Evolutionary conservation across 2,329 filamentous ascomycete genomes (phyloP).

Genomic region (Colletotrichum higginsianum): DNA sequence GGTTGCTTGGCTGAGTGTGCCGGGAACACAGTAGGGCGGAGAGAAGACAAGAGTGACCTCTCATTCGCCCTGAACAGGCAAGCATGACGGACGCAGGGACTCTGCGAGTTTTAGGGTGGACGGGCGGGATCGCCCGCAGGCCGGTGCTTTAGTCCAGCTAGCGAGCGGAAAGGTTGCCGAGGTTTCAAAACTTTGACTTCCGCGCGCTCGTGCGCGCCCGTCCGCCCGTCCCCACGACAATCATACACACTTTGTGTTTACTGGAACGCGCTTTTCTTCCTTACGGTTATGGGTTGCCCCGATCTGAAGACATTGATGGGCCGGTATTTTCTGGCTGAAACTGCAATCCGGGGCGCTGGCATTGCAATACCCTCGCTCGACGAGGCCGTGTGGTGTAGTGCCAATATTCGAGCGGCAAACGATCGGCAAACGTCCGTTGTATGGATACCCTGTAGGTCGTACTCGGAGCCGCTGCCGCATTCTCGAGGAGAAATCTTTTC

Average conservation of each 20-base stretch:
- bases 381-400: not conserved
- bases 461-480: conserved; percentile 4
- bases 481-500: not conserved
- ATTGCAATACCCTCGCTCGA: conserved; percentile 6
- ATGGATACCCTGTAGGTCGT: not conserved
- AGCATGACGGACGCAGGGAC: conserved; percentile 21
- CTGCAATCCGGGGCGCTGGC: not conserved
- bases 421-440: conserved; percentile 2
- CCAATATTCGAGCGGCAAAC: not conserved
- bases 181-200: conserved; percentile 29
- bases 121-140: conserved; percentile 23
- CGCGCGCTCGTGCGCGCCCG: conserved; percentile 9
- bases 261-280: not conserved
- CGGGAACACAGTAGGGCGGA: conserved; percentile 19
- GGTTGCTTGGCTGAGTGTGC: conserved; percentile 5
- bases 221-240: conserved; percentile 1
- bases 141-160: conserved; percentile 31
- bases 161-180: conserved; percentile 14
- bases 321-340: not conserved
- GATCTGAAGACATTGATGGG: not conserved
- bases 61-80: conserved; percentile 1
- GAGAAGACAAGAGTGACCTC: not conserved
- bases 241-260: not conserved
- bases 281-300: not conserved
- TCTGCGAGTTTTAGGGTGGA: conserved; percentile 19